Evolutionary conservation across 176 grass and related monocot genomes (phyloP).

Genomic region (Neostapfia colusana): DNA sequence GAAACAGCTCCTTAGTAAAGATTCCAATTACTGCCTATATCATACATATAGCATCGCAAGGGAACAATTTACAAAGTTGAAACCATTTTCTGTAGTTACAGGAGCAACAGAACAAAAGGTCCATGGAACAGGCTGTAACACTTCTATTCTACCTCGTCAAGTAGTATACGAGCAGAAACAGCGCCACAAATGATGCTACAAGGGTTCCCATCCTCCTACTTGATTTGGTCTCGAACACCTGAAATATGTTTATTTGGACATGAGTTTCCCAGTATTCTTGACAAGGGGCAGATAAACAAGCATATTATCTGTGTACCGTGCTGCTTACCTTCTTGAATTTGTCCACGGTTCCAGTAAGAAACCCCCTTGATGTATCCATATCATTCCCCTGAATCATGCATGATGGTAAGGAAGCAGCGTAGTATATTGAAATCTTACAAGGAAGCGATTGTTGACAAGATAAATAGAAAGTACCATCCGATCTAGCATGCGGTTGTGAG

Average conservation of each 20-base stretch:
- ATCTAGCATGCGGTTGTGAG: slow-evolving; percentile 80
- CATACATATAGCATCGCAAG: slow-evolving; percentile 9
- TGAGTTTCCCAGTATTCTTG: neutral
- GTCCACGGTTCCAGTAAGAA: slow-evolving; percentile 91
- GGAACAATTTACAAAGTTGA: slow-evolving; percentile 23
- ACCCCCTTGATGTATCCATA: slow-evolving; percentile 94
- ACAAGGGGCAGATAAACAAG: neutral
- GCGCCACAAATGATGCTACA: slow-evolving; percentile 75
- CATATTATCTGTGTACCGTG: neutral
- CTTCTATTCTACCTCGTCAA: slow-evolving; percentile 83
- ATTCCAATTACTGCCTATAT: slow-evolving; percentile 9
- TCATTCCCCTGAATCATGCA: slow-evolving; percentile 67
- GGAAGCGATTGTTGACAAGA: neutral
- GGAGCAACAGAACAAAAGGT: slow-evolving; percentile 18
- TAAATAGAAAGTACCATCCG: slow-evolving; percentile 60
- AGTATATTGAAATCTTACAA: slow-evolving; percentile 14
- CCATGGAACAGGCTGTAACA: neutral
- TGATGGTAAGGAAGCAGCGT: neutral
- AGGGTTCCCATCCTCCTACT: slow-evolving; percentile 84
- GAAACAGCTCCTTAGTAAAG: too few relatives aligned
- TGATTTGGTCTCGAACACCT: slow-evolving; percentile 97
- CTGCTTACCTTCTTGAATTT: slow-evolving; percentile 83
- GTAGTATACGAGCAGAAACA: slow-evolving; percentile 90
- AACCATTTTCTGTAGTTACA: slow-evolving; percentile 37
- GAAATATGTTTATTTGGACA: neutral